Evolutionary conservation across 768 basidiomycete species (phyloP).

Genomic region (Obba rivulosa): DNA sequence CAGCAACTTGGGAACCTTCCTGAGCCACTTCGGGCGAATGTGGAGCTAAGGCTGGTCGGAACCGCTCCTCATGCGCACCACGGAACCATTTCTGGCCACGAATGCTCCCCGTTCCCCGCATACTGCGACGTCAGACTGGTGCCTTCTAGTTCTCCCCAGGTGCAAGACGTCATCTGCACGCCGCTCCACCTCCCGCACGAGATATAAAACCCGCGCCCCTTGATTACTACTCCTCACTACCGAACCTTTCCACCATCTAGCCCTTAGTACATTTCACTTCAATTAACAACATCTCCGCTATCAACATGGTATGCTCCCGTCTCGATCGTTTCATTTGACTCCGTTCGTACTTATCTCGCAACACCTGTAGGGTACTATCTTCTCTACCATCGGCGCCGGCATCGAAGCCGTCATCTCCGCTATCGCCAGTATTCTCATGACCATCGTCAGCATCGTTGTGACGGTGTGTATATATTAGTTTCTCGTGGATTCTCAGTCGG

Average conservation of each 20-base stretch:
- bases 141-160: too few species aligned
- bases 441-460: constrained; percentile 54
- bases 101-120: too few species aligned
- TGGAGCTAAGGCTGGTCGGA: too few species aligned
- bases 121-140: too few species aligned
- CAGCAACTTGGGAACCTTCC: too few species aligned
- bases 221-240: not conserved
- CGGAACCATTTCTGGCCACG: too few species aligned
- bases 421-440: constrained; percentile 53
- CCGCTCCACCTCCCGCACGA: not conserved
- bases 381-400: constrained; percentile 60
- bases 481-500: not conserved
- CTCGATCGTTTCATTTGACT: not conserved
- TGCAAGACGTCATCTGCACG: constrained; percentile 4
- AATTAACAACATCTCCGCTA: not conserved
- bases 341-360: not conserved
- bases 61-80: too few species aligned
- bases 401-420: constrained; percentile 57
- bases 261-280: not conserved
- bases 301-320: constrained; percentile 8
- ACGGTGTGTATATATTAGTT: constrained; percentile 36
- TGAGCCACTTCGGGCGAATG: too few species aligned
- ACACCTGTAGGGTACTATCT: constrained; percentile 45
- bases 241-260: constrained; percentile 8
- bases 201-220: constrained; percentile 3